Conservation (phyloP, 1,284 basidiomycete genomes). For the Albatrellus sp. region DNA sequence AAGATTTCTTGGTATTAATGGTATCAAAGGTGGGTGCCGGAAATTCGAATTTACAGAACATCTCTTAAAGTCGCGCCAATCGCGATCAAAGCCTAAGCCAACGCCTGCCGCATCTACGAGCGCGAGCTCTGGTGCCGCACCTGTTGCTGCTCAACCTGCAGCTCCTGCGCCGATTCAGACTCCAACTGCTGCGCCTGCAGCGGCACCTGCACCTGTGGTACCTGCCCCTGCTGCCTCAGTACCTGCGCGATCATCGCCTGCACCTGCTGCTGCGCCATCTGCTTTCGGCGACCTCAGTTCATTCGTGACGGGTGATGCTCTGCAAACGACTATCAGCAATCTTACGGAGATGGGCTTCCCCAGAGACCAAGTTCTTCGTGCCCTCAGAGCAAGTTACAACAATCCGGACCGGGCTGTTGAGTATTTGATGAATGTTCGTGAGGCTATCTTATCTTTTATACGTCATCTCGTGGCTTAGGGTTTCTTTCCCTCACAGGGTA, state of each 20-base stretch:
- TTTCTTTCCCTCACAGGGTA: slow-evolving; percentile 40
- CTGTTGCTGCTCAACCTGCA: slow-evolving; percentile 19
- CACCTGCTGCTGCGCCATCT: slow-evolving; percentile 6
- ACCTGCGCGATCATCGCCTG: slow-evolving; percentile 20
- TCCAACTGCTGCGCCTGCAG: slow-evolving; percentile 17
- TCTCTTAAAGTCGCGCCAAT: neutral
- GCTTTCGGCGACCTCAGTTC: slow-evolving; percentile 37
- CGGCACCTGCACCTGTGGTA: slow-evolving; percentile 17
- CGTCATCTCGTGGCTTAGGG: slow-evolving; percentile 5
- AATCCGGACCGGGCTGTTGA: slow-evolving; percentile 98
- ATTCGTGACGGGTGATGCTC: slow-evolving; percentile 64
- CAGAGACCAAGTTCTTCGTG: slow-evolving; percentile 75
- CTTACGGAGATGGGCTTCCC: slow-evolving; percentile 96
- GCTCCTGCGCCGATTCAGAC: slow-evolving; percentile 13
- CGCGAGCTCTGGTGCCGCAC: slow-evolving; percentile 19
- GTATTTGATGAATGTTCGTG: slow-evolving; percentile 86
- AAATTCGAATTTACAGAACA: neutral
- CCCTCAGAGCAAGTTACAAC: slow-evolving; percentile 91
- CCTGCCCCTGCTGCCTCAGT: slow-evolving; percentile 23
- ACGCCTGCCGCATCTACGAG: slow-evolving; percentile 21
- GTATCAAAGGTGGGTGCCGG: slow-evolving; percentile 71
- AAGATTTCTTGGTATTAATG: slow-evolving; percentile 98
- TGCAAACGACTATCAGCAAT: slow-evolving; percentile 67
- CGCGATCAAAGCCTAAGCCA: slow-evolving; percentile 42
- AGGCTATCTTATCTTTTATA: slow-evolving; percentile 1